A percentile compares a stretch with the other conserved stretches of the same genome.
These are phyloP conservation scores for Blepharisma undulans DNA, from an alignment of 169 alveolate genomes.

Conservation along the genomic window DNA sequence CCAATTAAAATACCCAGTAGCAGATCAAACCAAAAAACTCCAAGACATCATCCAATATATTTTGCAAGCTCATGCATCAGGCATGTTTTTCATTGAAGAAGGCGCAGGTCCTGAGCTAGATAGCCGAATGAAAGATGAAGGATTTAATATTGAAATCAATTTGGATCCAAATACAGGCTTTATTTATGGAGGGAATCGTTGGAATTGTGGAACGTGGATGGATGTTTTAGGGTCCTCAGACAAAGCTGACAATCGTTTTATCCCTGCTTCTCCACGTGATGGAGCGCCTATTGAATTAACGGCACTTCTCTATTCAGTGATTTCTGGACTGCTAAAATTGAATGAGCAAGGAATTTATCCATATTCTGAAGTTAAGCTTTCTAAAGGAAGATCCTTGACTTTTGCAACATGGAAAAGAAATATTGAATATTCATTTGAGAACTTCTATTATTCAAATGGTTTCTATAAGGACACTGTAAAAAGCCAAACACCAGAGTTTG, in stretches of 20 bases:
- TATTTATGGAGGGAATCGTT: slow-evolving; percentile 91
- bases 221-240: slow-evolving; percentile 94
- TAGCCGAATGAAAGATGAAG: slow-evolving; percentile 90
- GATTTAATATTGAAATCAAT: slow-evolving; percentile 89
- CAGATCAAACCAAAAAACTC: slow-evolving; percentile 50
- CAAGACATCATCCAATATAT: slow-evolving; percentile 85
- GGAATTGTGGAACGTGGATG: slow-evolving; percentile 98
- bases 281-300: slow-evolving; percentile 95
- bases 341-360: slow-evolving; percentile 66
- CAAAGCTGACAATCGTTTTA: slow-evolving; percentile 72
- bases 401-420: slow-evolving; percentile 82
- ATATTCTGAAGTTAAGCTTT: slow-evolving; percentile 67
- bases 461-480: slow-evolving; percentile 81
- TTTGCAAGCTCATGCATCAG: slow-evolving; percentile 83
- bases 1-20: slow-evolving; percentile 55
- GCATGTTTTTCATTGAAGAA: slow-evolving; percentile 93
- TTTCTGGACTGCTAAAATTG: slow-evolving; percentile 69
- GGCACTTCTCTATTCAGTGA: slow-evolving; percentile 85
- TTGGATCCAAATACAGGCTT: slow-evolving; percentile 85
- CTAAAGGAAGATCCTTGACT: slow-evolving; percentile 55
- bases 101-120: slow-evolving; percentile 92
- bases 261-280: slow-evolving; percentile 91
- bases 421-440: slow-evolving; percentile 84
- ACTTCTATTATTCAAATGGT: slow-evolving; percentile 76
- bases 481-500: slow-evolving; percentile 76